Evolutionary conservation across 2,329 filamentous ascomycete species (phyloP).

Genomic region (Colletotrichum sp.): DNA sequence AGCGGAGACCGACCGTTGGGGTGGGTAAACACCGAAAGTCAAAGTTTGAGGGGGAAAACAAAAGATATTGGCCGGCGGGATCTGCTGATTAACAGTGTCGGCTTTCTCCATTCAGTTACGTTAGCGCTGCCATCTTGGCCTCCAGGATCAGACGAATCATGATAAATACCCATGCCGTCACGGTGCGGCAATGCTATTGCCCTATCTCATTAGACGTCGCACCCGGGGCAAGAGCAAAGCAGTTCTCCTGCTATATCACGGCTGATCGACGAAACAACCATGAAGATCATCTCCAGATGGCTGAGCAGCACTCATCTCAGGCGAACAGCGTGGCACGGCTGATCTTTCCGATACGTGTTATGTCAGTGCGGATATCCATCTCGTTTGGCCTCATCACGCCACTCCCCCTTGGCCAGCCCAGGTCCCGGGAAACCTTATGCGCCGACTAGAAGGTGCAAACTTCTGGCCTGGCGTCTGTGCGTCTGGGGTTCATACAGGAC

Average conservation of each 20-base stretch:
- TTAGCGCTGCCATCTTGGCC: neutral
- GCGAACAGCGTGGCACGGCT: neutral
- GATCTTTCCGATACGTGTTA: neutral
- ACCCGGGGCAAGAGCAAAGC: neutral
- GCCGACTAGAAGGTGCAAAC: neutral
- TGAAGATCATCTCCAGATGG: neutral
- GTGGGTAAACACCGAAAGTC: neutral
- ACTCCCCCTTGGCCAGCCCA: neutral
- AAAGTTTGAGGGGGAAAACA: neutral
- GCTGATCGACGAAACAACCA: neutral
- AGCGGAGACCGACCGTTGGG: neutral
- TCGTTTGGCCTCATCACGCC: neutral
- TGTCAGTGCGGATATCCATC: neutral
- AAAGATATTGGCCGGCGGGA: neutral
- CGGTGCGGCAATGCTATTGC: neutral
- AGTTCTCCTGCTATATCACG: neutral
- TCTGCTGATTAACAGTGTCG: neutral
- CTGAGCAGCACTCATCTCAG: neutral
- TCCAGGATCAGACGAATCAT: neutral
- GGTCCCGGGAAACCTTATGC: neutral
- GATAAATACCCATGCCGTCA: neutral
- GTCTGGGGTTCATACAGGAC: neutral
- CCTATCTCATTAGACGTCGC: neutral
- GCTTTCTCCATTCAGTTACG: neutral
- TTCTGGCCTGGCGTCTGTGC: neutral